Conservation (phyloP, 2,329 filamentous ascomycete genomes). For the Aspergillus quadrilineatus region DNA sequence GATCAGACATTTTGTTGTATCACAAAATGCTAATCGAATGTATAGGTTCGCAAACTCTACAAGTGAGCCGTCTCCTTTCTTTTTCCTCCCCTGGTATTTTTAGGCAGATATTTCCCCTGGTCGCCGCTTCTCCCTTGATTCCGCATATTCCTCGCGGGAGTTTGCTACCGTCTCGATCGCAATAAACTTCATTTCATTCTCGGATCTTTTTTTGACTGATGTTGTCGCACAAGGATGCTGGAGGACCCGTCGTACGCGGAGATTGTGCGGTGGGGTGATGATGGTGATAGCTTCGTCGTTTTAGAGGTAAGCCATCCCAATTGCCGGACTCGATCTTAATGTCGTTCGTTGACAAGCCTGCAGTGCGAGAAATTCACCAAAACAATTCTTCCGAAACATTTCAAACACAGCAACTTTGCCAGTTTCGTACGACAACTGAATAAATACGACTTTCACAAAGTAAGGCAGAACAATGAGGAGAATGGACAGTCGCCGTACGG, state of each 20-base stretch:
- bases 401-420: conserved; percentile 98
- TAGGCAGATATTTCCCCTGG: conserved; percentile 4
- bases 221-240: conserved; percentile 68
- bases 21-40: conserved; percentile 28
- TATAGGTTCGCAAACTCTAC: conserved; percentile 93
- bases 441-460: conserved; percentile 99
- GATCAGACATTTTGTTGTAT: conserved; percentile 7
- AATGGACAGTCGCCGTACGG: conserved; percentile 79
- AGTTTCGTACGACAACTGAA: conserved; percentile 95
- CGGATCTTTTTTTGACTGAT: conserved; percentile 12
- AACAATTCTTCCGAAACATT: conserved; percentile 93
- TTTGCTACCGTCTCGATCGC: conserved; percentile 1
- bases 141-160: conserved; percentile 11
- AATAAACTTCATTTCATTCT: conserved; percentile 1
- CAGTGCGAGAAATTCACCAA: conserved; percentile 99
- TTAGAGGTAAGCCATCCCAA: conserved; percentile 68
- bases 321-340: conserved; percentile 11
- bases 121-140: conserved; percentile 10
- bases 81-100: conserved; percentile 13
- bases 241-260: conserved; percentile 90
- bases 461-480: conserved; percentile 85
- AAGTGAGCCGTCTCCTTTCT: conserved; percentile 63
- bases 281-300: conserved; percentile 94
- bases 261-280: conserved; percentile 93
- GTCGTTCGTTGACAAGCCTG: conserved; percentile 4